Percentiles rank a stretch among this genome's conserved stretches.
phyloP scores from a whole-genome alignment of 106 monocot genomes.

The Dioscorea dumetorum region DNA sequence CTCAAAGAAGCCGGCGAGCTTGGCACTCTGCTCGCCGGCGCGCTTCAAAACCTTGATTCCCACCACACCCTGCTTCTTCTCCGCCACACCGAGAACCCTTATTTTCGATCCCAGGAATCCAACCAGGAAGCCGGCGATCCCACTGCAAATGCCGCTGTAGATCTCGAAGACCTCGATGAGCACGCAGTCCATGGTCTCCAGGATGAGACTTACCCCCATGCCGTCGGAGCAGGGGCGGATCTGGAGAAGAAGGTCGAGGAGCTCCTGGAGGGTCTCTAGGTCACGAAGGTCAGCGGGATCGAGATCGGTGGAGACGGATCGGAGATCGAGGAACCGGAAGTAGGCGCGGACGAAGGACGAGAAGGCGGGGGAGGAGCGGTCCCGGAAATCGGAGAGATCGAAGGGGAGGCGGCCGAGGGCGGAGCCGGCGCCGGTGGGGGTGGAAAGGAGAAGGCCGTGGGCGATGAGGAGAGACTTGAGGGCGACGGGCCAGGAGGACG shows the following conservation, averaged over 20 bases:
- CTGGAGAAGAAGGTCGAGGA: slow-evolving; percentile 70
- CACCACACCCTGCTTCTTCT: slow-evolving; percentile 6
- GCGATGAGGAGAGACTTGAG: slow-evolving; percentile 67
- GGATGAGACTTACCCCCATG: slow-evolving; percentile 43
- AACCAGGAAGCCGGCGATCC: slow-evolving; percentile 41
- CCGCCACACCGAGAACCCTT: background rate
- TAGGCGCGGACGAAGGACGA: slow-evolving; percentile 72
- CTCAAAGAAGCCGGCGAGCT: slow-evolving; percentile 48
- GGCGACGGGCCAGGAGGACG: slow-evolving; percentile 73
- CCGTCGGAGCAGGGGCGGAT: slow-evolving; percentile 59
- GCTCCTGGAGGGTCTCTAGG: slow-evolving; percentile 20
- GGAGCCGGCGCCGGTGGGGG: background rate
- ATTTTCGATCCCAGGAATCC: slow-evolving; percentile 14
- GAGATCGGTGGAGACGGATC: slow-evolving; percentile 21
- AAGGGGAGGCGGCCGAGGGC: slow-evolving; percentile 55
- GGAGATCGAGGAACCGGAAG: slow-evolving; percentile 66
- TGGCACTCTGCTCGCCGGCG: slow-evolving; percentile 43
- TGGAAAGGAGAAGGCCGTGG: slow-evolving; percentile 68
- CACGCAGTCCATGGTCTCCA: slow-evolving; percentile 78
- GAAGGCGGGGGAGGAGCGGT: slow-evolving; percentile 40
- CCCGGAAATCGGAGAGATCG: slow-evolving; percentile 66
- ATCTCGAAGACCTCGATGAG: slow-evolving; percentile 75
- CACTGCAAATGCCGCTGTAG: slow-evolving; percentile 62
- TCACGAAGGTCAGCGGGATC: background rate
- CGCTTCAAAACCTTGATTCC: slow-evolving; percentile 51